Conservation (phyloP, 176 grass and related monocot species). For the Guadua angustifolia region DNA sequence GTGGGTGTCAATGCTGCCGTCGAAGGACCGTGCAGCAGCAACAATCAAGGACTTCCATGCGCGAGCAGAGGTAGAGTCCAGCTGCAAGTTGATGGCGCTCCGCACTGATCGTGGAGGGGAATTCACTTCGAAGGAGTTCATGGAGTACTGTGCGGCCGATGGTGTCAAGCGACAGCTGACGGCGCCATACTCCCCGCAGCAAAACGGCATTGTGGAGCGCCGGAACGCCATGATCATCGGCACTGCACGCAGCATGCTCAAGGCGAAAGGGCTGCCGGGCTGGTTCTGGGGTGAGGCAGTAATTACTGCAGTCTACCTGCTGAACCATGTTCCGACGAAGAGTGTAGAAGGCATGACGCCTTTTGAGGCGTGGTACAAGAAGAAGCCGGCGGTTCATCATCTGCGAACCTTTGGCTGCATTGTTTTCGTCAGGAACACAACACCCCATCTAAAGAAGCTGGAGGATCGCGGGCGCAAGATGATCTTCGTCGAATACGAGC, state of each 20-base stretch:
- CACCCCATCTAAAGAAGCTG: too few species aligned
- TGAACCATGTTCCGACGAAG: neutral
- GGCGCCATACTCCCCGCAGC: neutral
- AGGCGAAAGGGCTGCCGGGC: neutral
- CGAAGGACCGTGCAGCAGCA: neutral
- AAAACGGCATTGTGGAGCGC: neutral
- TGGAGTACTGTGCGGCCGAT: neutral
- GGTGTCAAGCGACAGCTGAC: neutral
- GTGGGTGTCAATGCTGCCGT: neutral
- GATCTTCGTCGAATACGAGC: too few species aligned
- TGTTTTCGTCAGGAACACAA: too few species aligned
- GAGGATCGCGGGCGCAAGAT: too few species aligned
- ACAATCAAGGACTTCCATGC: neutral
- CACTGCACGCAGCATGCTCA: neutral
- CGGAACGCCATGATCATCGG: neutral
- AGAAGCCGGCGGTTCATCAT: neutral
- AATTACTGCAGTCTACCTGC: neutral
- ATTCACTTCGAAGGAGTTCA: neutral
- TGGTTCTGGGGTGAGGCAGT: neutral
- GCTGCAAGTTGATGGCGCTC: neutral
- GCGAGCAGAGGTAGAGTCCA: neutral
- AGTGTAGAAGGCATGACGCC: neutral
- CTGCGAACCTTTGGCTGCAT: neutral
- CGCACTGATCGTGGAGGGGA: neutral
- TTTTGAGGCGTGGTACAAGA: neutral